Percentiles rank a stretch among this genome's conserved stretches.
These are phyloP conservation scores for Coemansia sp. DNA, from an alignment of 192 early-diverging fungal genomes.

Conservation along the genomic window DNA sequence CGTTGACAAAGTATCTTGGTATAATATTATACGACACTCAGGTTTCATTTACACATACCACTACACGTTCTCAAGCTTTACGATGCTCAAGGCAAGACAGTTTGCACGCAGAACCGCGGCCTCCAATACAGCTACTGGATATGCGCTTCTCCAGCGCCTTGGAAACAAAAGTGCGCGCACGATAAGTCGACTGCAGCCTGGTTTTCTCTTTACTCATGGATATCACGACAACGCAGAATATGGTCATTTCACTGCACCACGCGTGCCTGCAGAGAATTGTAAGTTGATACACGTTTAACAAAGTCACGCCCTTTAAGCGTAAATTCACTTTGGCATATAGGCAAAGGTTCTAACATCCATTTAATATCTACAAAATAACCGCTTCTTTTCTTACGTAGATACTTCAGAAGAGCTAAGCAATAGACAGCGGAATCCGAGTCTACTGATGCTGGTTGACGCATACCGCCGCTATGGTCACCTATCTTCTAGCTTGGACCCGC, in stretches of 20 bases:
- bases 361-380: not conserved
- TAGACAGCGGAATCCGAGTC: constrained; percentile 75
- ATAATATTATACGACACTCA: too few species aligned
- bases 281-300: constrained; percentile 13
- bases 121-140: not conserved
- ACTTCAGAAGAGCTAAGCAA: constrained; percentile 68
- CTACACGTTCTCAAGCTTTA: not conserved
- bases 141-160: constrained; percentile 2
- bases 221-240: constrained; percentile 47
- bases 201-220: constrained; percentile 13
- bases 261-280: constrained; percentile 23
- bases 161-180: constrained; percentile 11
- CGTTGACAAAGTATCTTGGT: too few species aligned
- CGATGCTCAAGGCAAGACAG: constrained; percentile 34
- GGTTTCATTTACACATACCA: not conserved
- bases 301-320: not conserved
- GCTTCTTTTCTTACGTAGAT: constrained; percentile 11
- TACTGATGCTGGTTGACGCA: constrained; percentile 77
- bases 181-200: constrained; percentile 10
- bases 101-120: constrained; percentile 23
- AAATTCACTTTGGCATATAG: not conserved
- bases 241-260: constrained; percentile 30
- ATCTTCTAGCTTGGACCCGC: constrained; percentile 80
- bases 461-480: constrained; percentile 82
- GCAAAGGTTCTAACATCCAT: not conserved